A percentile compares a stretch with the other conserved stretches of the same genome.
phyloP scores from a whole-genome alignment of 2,329 filamentous ascomycete genomes.

The Paraconiothyrium sp. region DNA sequence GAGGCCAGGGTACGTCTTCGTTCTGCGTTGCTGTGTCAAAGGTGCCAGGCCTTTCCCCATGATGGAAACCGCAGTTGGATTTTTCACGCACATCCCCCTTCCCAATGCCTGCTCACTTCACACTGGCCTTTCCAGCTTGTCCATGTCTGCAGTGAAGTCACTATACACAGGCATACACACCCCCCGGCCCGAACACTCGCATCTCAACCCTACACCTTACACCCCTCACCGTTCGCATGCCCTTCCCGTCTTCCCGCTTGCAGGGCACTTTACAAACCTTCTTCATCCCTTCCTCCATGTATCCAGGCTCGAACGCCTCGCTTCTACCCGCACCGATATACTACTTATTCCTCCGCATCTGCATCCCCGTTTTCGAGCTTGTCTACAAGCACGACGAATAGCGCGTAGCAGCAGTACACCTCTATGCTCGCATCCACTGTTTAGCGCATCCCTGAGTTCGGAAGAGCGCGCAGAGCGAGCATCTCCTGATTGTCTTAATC shows the following conservation, averaged over 20 bases:
- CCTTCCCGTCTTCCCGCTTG: constrained; percentile 3
- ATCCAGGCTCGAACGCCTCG: neutral
- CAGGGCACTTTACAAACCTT: constrained; percentile 9
- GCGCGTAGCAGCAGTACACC: neutral
- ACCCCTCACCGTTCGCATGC: neutral
- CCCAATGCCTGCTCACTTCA: neutral
- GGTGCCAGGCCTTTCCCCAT: too few relatives aligned
- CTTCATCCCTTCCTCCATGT: neutral
- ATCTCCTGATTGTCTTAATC: neutral
- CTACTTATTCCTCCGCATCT: neutral
- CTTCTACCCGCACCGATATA: constrained; percentile 3
- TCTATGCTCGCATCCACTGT: neutral
- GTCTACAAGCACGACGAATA: constrained; percentile 1
- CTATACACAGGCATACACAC: neutral
- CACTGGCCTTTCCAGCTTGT: neutral
- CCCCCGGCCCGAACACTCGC: neutral
- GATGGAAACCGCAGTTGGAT: too few relatives aligned
- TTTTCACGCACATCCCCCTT: neutral
- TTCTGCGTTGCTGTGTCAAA: neutral
- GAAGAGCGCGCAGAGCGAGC: constrained; percentile 1
- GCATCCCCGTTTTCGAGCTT: neutral
- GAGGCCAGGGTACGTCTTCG: neutral
- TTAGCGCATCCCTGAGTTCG: constrained; percentile 4
- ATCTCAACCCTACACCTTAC: neutral
- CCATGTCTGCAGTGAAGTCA: neutral